Base-by-base conservation (phyloP, 164 flowering plant genomes). In the Aristolochia fimbriata region DNA sequence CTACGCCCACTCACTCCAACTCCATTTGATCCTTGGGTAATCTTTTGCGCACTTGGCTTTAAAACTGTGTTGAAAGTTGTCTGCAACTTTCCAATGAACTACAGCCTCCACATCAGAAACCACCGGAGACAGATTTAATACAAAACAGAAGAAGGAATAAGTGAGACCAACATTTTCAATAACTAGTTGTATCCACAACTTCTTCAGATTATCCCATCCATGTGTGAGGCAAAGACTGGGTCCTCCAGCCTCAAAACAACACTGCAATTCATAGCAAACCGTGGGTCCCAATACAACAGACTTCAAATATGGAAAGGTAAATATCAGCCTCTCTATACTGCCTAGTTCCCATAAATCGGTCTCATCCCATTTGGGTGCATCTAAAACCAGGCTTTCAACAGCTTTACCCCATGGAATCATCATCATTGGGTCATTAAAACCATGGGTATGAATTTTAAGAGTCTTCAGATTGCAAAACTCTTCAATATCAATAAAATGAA, bases 11-110 rank as follows among this genome's bases (percentile, higher is more conserved):
- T 60, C 52, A 47, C 78, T 81, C 80, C 76, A 74, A 61, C 65
- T 78, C 84, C 78, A 80, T 54, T 65, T 70, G 20, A 78, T 61
- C 58, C 73, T 56, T n/a, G 79, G 63, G 20, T 55, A 70, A 57
- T 37, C 59, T 47, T 33, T 56, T 51, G 33, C 60, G 47, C 79
- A 81, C 45, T 62, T 62, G 1, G 70, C 64, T 6, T 74, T 70
- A 60, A 77, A 65, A 20, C 62, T 51, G 59, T 63, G 65, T 16
- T 63, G 47, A 2, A 68, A 65, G 23, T 41, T 16, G 33, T 53
- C 47, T 50, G 54, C 74, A 15, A 65, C 72, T 19, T 68, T 70
- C 11, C 55, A 57, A 62, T 69, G 73, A 51, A 78, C 50, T 30
- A 77, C 63, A 47, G 77, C 20, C 30, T 61, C 60, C 63, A 81